Evolutionary conservation across 352 stramenopile species (phyloP).

Genomic region (Phytophthora fragariaefolia): DNA sequence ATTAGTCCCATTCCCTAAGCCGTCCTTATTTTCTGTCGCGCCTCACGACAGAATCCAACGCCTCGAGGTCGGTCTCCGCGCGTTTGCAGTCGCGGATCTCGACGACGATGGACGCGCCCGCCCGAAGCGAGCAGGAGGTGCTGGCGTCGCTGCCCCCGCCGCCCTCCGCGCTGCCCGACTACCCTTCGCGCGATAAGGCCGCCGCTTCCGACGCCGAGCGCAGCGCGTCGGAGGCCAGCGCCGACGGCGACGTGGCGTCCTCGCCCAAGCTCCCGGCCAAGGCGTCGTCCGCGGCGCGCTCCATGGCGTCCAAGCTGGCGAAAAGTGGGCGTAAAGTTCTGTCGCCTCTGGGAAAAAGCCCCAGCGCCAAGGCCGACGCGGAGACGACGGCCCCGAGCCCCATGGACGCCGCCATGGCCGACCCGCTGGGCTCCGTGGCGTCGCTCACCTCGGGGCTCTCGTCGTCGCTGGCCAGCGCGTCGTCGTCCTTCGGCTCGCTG

Average conservation of each 20-base stretch:
- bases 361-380: neutral
- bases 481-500: conserved; percentile 51
- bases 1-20: too few species aligned
- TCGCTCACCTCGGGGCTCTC: conserved; percentile 35
- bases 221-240: neutral
- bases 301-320: conserved; percentile 62
- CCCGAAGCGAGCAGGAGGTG: conserved; percentile 34
- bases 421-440: conserved; percentile 30
- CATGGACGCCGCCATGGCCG: conserved; percentile 8
- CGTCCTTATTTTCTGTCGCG: too few species aligned
- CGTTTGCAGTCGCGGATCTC: neutral
- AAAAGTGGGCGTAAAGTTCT: conserved; percentile 62
- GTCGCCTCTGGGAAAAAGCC: conserved; percentile 44
- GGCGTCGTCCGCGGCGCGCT: conserved; percentile 58
- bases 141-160: conserved; percentile 37
- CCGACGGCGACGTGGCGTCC: conserved; percentile 9
- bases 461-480: conserved; percentile 48
- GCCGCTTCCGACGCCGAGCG: neutral
- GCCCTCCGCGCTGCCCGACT: conserved; percentile 37
- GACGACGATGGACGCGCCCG: neutral
- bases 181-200: neutral
- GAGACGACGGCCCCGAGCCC: conserved; percentile 15
- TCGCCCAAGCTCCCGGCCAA: conserved; percentile 36
- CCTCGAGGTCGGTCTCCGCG: too few species aligned
- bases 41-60: too few species aligned